A percentile compares a stretch with the other conserved stretches of the same genome.
phyloP scores from a whole-genome alignment of 2,329 filamentous ascomycete genomes.

The Clarireedia homoeocarpa region DNA sequence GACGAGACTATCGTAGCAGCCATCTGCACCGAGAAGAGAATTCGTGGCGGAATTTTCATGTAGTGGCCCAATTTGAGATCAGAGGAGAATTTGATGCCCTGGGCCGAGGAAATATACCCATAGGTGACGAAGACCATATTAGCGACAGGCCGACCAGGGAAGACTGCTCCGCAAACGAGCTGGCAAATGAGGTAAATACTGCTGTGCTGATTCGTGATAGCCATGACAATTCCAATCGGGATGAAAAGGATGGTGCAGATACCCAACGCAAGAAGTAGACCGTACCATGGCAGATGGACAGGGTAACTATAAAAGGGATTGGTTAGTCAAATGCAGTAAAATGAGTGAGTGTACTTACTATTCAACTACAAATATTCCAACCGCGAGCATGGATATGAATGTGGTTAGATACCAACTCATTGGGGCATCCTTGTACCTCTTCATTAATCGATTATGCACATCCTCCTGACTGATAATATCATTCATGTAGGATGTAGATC shows the following conservation, averaged over 20 bases:
- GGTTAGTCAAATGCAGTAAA: neutral
- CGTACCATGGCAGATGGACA: slow-evolving; percentile 80
- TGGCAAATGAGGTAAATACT: slow-evolving; percentile 84
- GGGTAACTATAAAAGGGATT: slow-evolving; percentile 49
- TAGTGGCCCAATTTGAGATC: slow-evolving; percentile 84
- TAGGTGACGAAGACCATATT: slow-evolving; percentile 95
- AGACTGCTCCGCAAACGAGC: slow-evolving; percentile 72
- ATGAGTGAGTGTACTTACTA: slow-evolving; percentile 48
- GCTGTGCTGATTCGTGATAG: slow-evolving; percentile 82
- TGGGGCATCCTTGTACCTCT: slow-evolving; percentile 72
- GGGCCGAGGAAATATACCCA: slow-evolving; percentile 80
- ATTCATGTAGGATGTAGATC: slow-evolving; percentile 37
- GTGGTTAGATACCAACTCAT: slow-evolving; percentile 74
- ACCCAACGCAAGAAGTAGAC: slow-evolving; percentile 66
- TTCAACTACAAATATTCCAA: slow-evolving; percentile 78
- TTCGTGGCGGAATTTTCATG: slow-evolving; percentile 79
- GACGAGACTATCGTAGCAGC: slow-evolving; percentile 69
- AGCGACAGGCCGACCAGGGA: slow-evolving; percentile 77
- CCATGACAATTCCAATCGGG: slow-evolving; percentile 88
- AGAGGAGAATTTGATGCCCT: slow-evolving; percentile 82
- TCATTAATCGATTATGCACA: slow-evolving; percentile 79
- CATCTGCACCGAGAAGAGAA: slow-evolving; percentile 71
- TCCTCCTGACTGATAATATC: slow-evolving; percentile 64
- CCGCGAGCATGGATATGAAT: slow-evolving; percentile 65
- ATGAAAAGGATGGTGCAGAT: slow-evolving; percentile 81